Conservation (phyloP, 2,329 filamentous ascomycete genomes). For the Ampelomyces quisqualis region DNA sequence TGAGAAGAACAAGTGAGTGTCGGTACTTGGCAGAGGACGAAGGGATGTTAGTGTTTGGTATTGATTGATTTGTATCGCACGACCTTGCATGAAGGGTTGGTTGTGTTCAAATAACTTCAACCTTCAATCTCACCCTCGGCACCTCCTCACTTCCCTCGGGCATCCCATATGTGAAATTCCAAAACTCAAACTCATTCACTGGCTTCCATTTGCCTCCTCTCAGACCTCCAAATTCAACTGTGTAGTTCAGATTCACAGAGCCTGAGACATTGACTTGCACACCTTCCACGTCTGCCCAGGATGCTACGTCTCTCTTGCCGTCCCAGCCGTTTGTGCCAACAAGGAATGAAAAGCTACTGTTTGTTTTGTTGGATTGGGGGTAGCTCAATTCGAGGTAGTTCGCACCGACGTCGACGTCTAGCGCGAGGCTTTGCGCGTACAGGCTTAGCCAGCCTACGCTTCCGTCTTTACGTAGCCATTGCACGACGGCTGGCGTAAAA, state of each 20-base stretch:
- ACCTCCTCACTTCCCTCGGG: conserved; percentile 24
- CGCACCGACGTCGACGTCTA: conserved; percentile 24
- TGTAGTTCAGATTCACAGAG: conserved; percentile 46
- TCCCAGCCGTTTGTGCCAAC: conserved; percentile 49
- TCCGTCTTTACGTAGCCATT: conserved; percentile 52
- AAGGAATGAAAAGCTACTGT: conserved; percentile 55
- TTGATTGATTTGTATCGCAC: too few relatives aligned
- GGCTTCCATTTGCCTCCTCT: conserved; percentile 40
- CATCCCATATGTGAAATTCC: conserved; percentile 48
- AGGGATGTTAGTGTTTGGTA: too few relatives aligned
- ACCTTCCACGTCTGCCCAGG: conserved; percentile 54
- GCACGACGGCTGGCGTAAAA: conserved; percentile 62
- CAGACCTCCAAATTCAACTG: conserved; percentile 49
- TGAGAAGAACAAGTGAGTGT: conserved; percentile 21
- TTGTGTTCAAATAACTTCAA: too few relatives aligned
- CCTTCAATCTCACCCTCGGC: conserved; percentile 27
- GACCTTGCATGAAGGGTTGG: too few relatives aligned
- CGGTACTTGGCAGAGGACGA: too few relatives aligned
- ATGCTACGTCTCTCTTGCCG: conserved; percentile 47
- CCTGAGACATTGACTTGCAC: conserved; percentile 50
- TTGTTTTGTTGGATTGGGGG: conserved; percentile 53
- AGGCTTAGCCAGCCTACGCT: conserved; percentile 35
- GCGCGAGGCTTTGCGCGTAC: conserved; percentile 29
- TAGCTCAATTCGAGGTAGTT: conserved; percentile 55
- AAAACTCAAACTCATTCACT: conserved; percentile 47